phyloP scores from a whole-genome alignment of 2,329 filamentous ascomycete species.

The Bertia moriformis region DNA sequence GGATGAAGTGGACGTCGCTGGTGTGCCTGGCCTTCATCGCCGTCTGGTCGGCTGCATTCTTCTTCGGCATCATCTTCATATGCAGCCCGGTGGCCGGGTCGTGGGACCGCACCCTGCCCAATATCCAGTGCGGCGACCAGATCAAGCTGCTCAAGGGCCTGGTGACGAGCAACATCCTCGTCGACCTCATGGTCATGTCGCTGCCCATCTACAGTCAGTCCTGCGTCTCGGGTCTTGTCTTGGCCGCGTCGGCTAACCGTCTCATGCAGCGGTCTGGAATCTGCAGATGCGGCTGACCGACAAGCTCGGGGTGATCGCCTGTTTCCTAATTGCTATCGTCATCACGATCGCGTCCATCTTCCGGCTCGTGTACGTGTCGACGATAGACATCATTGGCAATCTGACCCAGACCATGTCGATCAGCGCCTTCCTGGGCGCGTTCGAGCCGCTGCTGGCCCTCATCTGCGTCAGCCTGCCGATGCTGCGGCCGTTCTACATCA shows the following conservation, averaged over 20 bases:
- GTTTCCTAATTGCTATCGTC: slow-evolving; percentile 18
- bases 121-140: slow-evolving; percentile 15
- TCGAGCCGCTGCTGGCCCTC: slow-evolving; percentile 23
- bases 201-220: slow-evolving; percentile 19
- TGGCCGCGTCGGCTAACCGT: no score
- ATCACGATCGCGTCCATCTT: slow-evolving; percentile 21
- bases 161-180: slow-evolving; percentile 20
- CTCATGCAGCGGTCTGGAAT: no score
- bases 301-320: slow-evolving; percentile 20
- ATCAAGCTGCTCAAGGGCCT: slow-evolving; percentile 19
- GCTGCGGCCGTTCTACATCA: slow-evolving; percentile 18
- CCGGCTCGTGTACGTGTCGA: slow-evolving; percentile 20
- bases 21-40: slow-evolving; percentile 10
- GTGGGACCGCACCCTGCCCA: slow-evolving; percentile 6
- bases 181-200: slow-evolving; percentile 20
- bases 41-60: slow-evolving; percentile 10
- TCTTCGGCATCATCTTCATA: slow-evolving; percentile 13
- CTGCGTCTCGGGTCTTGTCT: no score
- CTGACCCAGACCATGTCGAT: slow-evolving; percentile 23
- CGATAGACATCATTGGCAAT: slow-evolving; percentile 17
- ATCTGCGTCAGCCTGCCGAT: slow-evolving; percentile 25
- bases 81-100: slow-evolving; percentile 12
- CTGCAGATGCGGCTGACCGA: slow-evolving; percentile 18
- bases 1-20: slow-evolving; percentile 8
- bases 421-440: slow-evolving; percentile 20